A percentile compares a stretch with the other conserved stretches of the same genome.
Evolutionary conservation across 768 basidiomycete species (phyloP).

Genomic region (Mrakia hoshinonis): DNA sequence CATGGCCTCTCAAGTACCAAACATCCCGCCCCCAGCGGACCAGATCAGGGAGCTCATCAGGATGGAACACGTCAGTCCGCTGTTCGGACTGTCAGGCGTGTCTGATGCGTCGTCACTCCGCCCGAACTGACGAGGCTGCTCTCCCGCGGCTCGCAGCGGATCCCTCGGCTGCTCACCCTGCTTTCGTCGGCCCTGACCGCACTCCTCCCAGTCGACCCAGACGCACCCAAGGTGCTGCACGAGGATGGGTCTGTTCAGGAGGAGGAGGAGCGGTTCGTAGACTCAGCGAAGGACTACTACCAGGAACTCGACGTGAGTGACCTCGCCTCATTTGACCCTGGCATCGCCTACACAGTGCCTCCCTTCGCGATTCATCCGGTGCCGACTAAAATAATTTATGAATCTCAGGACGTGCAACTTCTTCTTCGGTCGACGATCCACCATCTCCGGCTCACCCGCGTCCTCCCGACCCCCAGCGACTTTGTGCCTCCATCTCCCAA

Average conservation of each 20-base stretch:
- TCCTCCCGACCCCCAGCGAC: slow-evolving; percentile 15
- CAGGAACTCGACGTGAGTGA: slow-evolving; percentile 15
- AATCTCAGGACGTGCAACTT: slow-evolving; percentile 22
- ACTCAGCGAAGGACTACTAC: slow-evolving; percentile 17
- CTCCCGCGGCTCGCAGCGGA: not conserved
- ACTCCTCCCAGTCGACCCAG: slow-evolving; percentile 8
- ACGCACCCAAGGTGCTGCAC: not conserved
- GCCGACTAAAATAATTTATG: too few species aligned
- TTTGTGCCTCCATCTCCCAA: slow-evolving; percentile 7
- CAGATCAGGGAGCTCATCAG: slow-evolving; percentile 3
- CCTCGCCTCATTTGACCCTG: not conserved
- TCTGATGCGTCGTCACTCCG: not conserved
- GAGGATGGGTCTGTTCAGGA: slow-evolving; percentile 9
- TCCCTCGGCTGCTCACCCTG: slow-evolving; percentile 6
- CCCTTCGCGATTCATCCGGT: too few species aligned
- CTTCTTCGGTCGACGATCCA: slow-evolving; percentile 23
- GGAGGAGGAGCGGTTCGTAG: slow-evolving; percentile 21
- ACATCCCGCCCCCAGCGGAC: not conserved
- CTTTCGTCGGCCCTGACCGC: slow-evolving; percentile 4
- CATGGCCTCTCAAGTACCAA: not conserved
- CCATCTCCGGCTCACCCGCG: slow-evolving; percentile 14
- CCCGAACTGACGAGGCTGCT: not conserved
- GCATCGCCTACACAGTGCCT: too few species aligned
- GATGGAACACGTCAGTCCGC: not conserved
- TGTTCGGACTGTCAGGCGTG: not conserved